Conservation (phyloP, 2,329 filamentous ascomycete genomes). For the Neofusicoccum umdonicola region DNA sequence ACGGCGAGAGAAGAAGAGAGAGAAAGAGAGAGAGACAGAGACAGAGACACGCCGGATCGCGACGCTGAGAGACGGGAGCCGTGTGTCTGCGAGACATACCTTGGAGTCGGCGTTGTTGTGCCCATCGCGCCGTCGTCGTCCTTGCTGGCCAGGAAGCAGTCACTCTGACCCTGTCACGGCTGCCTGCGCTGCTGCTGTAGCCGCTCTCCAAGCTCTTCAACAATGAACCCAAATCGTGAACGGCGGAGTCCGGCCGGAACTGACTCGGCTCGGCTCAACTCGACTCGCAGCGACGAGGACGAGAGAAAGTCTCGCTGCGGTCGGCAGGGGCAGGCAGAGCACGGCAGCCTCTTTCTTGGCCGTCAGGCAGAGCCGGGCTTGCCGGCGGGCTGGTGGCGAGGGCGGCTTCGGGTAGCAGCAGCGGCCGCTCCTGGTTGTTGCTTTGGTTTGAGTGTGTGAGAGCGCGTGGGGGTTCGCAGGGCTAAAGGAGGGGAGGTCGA, state of each 20-base stretch:
- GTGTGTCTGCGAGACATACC: not conserved
- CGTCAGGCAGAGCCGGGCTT: not conserved
- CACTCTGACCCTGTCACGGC: not conserved
- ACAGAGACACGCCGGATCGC: not conserved
- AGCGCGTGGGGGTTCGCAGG: constrained; percentile 7
- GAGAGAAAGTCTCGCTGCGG: not conserved
- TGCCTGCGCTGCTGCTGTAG: not conserved
- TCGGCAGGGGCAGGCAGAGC: not conserved
- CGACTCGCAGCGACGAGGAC: not conserved
- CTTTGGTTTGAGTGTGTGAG: not conserved
- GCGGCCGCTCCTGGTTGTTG: not conserved
- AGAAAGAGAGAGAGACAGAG: not conserved
- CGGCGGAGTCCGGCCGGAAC: not conserved
- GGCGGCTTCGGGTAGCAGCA: not conserved
- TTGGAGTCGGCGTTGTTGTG: not conserved
- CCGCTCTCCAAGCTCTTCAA: not conserved
- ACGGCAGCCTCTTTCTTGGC: not conserved
- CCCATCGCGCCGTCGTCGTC: not conserved
- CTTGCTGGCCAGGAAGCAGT: not conserved
- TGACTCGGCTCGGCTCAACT: not conserved
- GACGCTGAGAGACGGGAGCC: not conserved
- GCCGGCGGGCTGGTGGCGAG: not conserved
- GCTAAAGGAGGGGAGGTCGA: not conserved
- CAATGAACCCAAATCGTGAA: not conserved
- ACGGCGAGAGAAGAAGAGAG: not conserved